phyloP scores from a whole-genome alignment of 2,329 filamentous ascomycete species.

The Colletotrichum melonis region DNA sequence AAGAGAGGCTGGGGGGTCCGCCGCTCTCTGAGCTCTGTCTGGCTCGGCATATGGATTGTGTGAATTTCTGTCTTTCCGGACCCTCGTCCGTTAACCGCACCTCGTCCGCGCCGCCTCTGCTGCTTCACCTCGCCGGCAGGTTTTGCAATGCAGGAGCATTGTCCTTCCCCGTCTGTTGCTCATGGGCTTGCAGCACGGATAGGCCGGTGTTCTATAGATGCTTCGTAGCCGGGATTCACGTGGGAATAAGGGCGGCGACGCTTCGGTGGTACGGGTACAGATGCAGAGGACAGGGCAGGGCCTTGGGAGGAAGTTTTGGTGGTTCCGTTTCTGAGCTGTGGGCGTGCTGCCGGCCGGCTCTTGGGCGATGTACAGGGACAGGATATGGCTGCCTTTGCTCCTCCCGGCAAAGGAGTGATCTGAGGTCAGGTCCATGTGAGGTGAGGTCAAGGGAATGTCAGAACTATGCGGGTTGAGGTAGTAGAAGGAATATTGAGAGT shows the following conservation, averaged over 20 bases:
- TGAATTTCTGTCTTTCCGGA: constrained; percentile 1
- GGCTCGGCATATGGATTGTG: constrained; percentile 23
- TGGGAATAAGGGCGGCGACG: constrained; percentile 14
- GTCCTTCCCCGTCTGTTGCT: neutral
- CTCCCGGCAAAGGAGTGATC: neutral
- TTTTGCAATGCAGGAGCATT: neutral
- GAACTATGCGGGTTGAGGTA: neutral
- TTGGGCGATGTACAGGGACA: neutral
- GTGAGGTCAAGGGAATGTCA: neutral
- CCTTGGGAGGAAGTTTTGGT: neutral
- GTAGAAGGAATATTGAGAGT: neutral
- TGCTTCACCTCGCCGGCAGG: neutral
- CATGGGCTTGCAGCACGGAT: neutral
- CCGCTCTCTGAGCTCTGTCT: neutral
- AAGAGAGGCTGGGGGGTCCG: neutral
- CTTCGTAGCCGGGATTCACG: constrained; percentile 7
- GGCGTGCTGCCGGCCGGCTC: neutral
- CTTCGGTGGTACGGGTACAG: neutral
- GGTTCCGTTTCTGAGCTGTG: neutral
- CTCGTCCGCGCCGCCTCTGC: neutral
- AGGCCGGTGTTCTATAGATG: neutral
- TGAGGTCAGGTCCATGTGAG: neutral
- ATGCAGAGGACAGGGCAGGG: neutral
- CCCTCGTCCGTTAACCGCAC: constrained; percentile 17
- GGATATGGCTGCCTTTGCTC: neutral